Evolutionary conservation across 2,329 filamentous ascomycete genomes (phyloP).

Genomic region (Catunica adiposa): DNA sequence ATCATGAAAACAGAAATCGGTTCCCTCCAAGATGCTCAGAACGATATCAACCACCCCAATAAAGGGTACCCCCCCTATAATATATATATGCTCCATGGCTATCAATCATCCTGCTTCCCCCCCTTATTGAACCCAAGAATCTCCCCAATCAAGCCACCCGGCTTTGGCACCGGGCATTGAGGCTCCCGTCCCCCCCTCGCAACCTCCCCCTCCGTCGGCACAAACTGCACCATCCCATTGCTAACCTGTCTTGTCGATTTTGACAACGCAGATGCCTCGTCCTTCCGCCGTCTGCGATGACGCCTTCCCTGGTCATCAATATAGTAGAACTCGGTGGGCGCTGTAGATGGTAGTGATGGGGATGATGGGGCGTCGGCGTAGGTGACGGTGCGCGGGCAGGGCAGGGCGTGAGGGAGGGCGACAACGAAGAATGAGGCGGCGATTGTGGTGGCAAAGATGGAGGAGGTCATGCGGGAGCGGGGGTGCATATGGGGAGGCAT

Average conservation of each 20-base stretch:
- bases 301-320: constrained; percentile 11
- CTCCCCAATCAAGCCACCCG: constrained; percentile 58
- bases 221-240: constrained; percentile 34
- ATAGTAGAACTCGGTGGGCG: constrained; percentile 10
- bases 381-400: constrained; percentile 67
- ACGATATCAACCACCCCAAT: no score
- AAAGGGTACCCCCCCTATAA: no score
- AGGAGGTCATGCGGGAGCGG: constrained; percentile 80
- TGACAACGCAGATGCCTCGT: constrained; percentile 19
- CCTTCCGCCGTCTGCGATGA: constrained; percentile 18
- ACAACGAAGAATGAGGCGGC: constrained; percentile 85
- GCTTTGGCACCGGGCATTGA: constrained; percentile 88
- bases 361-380: constrained; percentile 47
- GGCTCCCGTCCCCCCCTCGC: constrained; percentile 27
- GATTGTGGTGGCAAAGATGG: constrained; percentile 87
- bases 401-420: constrained; percentile 72
- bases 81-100: no score
- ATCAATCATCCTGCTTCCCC: no score
- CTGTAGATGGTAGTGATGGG: neutral
- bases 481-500: constrained; percentile 89
- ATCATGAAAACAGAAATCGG: no score
- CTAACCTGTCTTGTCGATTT: constrained; percentile 22
- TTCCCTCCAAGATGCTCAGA: no score
- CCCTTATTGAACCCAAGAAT: constrained; percentile 50
- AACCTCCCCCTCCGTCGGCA: constrained; percentile 22